Evolutionary conservation across 225 moss, liverwort and hornwort genomes (phyloP), one percentile per base, ranked within the genome.

Genomic region (Physcomitrellopsis africana): DNA sequence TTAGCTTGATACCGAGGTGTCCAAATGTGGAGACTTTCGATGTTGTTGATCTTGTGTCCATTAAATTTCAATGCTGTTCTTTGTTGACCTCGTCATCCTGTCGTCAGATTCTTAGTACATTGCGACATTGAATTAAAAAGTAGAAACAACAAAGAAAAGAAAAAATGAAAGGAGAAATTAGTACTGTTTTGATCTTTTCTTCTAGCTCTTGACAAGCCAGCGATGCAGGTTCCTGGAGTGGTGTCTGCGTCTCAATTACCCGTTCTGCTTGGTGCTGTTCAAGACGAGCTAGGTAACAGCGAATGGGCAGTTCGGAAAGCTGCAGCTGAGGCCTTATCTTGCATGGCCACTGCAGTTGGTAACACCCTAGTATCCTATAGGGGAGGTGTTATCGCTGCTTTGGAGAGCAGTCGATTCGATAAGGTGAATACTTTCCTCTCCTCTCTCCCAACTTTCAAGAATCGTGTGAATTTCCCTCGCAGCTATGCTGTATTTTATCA

Each of bases 231-330:
- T 57, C 81, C 69, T 32, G 75, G 76, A 83, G 80, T 77, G 68
- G 81, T 74, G 67, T 81, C 24, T 73, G 77, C 69, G 68, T 78
- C 81, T 53, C 86, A 80, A 56, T 67, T 99, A 55, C 81, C 81
- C 0, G 46, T 81, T 42, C 73, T 99, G 18, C 80, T 99, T 1
- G 76, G 72, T 48, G 79, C 86, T 63, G 80, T 78, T 51, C 82
- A 85, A 86, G 90, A 92, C 60, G 93, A 86, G 14, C 87, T 99
- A 5, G 91, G 88, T 13, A 92, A 76, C 67, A 83, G 79, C 14
- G 92, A 99, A 14, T 99, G 94, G 94, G 76, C 79, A 24, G 81
- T 95, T 41, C 77, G 85, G 10, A 99, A 99, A 82, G 91, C 88
- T 70, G 88, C 84, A 8, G 84, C 86, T 1, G 90, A 99, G 9